phyloP scores from a whole-genome alignment of 2,329 filamentous ascomycete species.

The Berkeleyomyces basicola region DNA sequence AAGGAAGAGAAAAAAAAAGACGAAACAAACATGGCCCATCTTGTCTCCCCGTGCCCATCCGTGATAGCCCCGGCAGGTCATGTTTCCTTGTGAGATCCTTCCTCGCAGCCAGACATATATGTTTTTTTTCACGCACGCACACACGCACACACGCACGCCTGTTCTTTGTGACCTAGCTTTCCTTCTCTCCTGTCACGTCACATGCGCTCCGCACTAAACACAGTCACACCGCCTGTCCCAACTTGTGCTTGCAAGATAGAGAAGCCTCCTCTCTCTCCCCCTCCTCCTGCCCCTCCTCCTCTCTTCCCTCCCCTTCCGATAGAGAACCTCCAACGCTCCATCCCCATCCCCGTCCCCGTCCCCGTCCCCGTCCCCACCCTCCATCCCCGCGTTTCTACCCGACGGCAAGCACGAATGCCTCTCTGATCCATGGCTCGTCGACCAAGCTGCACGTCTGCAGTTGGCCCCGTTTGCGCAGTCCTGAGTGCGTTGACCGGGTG shows the following conservation, averaged over 20 bases:
- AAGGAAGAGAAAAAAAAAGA: neutral
- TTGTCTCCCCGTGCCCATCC: neutral
- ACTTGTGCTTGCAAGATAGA: too few relatives aligned
- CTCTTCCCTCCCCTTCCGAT: neutral
- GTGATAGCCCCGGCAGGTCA: neutral
- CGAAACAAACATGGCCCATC: neutral
- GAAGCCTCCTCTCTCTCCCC: neutral
- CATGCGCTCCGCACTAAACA: neutral
- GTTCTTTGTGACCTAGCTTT: neutral
- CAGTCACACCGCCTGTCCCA: neutral
- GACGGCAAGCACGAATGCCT: neutral
- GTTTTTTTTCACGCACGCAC: too few relatives aligned
- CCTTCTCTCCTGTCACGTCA: neutral
- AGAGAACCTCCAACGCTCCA: too few relatives aligned
- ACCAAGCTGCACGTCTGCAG: neutral
- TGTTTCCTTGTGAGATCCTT: too few relatives aligned
- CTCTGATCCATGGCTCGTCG: neutral
- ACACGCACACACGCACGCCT: too few relatives aligned
- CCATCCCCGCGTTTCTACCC: too few relatives aligned
- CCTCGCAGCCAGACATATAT: too few relatives aligned
- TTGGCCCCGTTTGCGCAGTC: neutral
- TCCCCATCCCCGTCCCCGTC: neutral
- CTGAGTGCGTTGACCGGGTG: too few relatives aligned
- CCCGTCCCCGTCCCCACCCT: neutral
- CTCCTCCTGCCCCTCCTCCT: neutral